Evolutionary conservation across 208 protist genomes (phyloP).

Genomic region (Angomonas ambiguus): DNA sequence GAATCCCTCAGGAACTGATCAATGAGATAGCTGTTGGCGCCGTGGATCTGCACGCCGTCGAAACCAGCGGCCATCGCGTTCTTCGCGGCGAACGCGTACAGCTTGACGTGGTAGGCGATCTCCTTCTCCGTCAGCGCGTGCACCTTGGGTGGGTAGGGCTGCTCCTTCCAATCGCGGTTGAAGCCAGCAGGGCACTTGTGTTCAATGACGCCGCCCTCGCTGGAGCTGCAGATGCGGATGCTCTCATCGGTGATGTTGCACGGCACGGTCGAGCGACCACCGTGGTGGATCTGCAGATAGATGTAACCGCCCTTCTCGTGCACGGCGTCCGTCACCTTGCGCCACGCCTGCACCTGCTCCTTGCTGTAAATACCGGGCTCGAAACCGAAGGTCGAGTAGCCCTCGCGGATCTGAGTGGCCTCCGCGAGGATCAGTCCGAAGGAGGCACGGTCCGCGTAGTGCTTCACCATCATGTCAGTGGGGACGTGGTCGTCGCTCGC

Average conservation of each 20-base stretch:
- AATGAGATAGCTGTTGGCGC: conserved; percentile 90
- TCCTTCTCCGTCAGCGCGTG: conserved; percentile 60
- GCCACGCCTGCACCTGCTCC: conserved; percentile 62
- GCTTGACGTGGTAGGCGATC: conserved; percentile 42
- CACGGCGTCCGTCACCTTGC: conserved; percentile 61
- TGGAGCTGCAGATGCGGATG: conserved; percentile 20
- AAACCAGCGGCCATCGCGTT: conserved; percentile 80
- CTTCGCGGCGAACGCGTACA: conserved; percentile 63
- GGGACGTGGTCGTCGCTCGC: conserved; percentile 39
- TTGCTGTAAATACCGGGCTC: conserved; percentile 56
- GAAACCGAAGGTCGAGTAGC: conserved; percentile 32
- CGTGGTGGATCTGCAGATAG: conserved; percentile 60
- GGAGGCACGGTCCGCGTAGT: conserved; percentile 66
- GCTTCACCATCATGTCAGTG: conserved; percentile 35
- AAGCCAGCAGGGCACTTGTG: conserved; percentile 22
- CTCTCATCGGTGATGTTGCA: conserved; percentile 28
- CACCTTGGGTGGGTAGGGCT: conserved; percentile 26
- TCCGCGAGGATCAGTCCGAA: conserved; percentile 71
- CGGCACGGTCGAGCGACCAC: conserved; percentile 38
- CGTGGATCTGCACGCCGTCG: conserved; percentile 90
- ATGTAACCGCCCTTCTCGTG: conserved; percentile 65
- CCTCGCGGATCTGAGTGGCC: conserved; percentile 46
- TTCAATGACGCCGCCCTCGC: conserved; percentile 23
- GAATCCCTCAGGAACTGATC: conserved; percentile 64
- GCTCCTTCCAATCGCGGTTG: conserved; percentile 16